Base-by-base conservation (phyloP, 106 monocot genomes). In the Dendrobium chrysotoxum region DNA sequence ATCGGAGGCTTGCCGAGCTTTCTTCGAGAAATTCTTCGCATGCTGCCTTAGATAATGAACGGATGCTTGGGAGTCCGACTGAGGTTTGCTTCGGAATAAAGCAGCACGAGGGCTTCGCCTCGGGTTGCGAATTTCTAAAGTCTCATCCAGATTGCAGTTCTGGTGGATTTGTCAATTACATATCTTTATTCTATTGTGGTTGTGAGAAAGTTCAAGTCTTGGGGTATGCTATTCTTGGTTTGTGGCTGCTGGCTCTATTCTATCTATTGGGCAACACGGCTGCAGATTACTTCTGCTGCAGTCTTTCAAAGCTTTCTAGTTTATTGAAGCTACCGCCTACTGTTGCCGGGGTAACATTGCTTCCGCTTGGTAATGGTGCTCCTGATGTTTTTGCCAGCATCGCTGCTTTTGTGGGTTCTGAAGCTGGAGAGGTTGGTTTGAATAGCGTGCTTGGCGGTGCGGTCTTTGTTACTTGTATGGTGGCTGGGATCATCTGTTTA, bases 321-420 rank as follows among this genome's bases (percentile, higher is more conserved):
- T 85, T 95, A 70, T 80, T 99, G 68, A 84, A 83, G 31, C 80
- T 95, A 4, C 91, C 98, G 0, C 95, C 98, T 1, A 99, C 98
- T 6, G 89, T 99, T 11, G 95, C 98, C 10, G 98, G 98, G 1
- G 92, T 99, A 21, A 93, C 98, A 11, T 91, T 99, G 18, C 91
- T 99, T 81, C 95, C 98, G 0, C 83, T 99, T 23, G 98, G 98
- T 16, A 99, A 99, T 79, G 98, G 98, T 3, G 95, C 98, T 28
- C 98, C 98, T 3, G 95, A 99, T 82, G 98, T 99, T 31, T 99
- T 99, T 61, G 86, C 92, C 1, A 99, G 95, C 77, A 93, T 95
- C 28, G 98, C 95, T 0, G 92, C 98, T 1, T 95, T 95, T 66
- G 71, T 99, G 21, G 95, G 98, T 1, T 86, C 79, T 3, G 93